Conservation (phyloP, 495 filamentous ascomycete species). For the Lindgomyces ingoldianus region DNA sequence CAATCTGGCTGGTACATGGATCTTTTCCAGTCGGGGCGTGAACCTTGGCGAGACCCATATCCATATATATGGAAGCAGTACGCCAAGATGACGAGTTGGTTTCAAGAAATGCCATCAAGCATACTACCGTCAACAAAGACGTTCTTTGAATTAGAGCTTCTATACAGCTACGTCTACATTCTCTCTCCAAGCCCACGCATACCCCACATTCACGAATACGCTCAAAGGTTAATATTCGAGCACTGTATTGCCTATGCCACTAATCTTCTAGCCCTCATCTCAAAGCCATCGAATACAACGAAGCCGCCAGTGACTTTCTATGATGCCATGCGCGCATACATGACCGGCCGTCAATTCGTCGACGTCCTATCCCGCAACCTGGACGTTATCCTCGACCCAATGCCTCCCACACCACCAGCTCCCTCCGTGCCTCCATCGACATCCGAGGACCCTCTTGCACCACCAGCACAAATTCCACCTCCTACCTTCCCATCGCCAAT, state of each 20-base stretch:
- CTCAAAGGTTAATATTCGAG: slow-evolving; percentile 76
- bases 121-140: slow-evolving; percentile 11
- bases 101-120: slow-evolving; percentile 26
- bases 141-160: slow-evolving; percentile 75
- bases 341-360: slow-evolving; percentile 69
- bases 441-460: slow-evolving; percentile 34
- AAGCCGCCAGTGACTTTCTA: slow-evolving; percentile 68
- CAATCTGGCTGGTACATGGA: slow-evolving; percentile 82
- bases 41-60: slow-evolving; percentile 50
- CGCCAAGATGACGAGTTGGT: slow-evolving; percentile 37
- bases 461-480: slow-evolving; percentile 6
- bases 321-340: slow-evolving; percentile 70
- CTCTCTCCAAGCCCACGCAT: slow-evolving; percentile 65
- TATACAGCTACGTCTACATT: slow-evolving; percentile 83
- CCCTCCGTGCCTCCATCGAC: slow-evolving; percentile 5
- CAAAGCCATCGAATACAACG: slow-evolving; percentile 44
- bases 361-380: slow-evolving; percentile 62
- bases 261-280: slow-evolving; percentile 56
- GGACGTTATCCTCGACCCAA: slow-evolving; percentile 47
- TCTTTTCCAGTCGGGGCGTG: slow-evolving; percentile 69
- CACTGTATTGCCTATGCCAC: slow-evolving; percentile 73
- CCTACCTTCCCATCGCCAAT: slow-evolving; percentile 30
- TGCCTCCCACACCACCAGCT: slow-evolving; percentile 33
- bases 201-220: slow-evolving; percentile 64
- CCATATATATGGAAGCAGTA: slow-evolving; percentile 44